Conservation (phyloP, 805 yeast genomes). For the Pichia sporocuriosa region DNA sequence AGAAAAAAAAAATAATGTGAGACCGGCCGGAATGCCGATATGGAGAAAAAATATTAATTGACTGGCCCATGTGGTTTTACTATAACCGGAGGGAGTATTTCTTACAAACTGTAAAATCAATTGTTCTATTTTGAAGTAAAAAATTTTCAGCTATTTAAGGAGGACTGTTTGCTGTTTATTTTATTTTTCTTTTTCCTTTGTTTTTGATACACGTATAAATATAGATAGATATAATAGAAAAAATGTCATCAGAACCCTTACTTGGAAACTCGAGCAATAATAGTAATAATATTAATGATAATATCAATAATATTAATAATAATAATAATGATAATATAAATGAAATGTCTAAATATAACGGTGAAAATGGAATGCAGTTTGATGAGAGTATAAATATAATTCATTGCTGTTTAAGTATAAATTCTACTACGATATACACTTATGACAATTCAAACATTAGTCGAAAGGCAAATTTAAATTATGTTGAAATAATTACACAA, state of each 20-base stretch:
- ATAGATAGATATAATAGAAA: background rate
- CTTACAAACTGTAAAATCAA: no score
- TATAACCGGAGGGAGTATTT: no score
- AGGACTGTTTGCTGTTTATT: background rate
- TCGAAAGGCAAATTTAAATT: slow-evolving; percentile 38
- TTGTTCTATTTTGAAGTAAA: no score
- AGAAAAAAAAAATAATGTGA: no score
- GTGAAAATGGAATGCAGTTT: slow-evolving; percentile 1
- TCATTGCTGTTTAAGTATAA: slow-evolving; percentile 30
- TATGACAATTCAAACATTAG: slow-evolving; percentile 43
- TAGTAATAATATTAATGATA: background rate
- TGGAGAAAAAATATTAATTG: no score
- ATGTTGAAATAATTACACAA: slow-evolving; percentile 47
- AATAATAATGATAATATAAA: background rate
- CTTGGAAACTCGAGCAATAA: background rate
- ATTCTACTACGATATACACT: slow-evolving; percentile 55
- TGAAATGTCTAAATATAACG: no score
- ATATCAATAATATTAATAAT: background rate
- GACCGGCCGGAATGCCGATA: no score
- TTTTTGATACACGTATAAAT: no score
- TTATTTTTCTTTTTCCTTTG: background rate
- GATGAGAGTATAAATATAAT: slow-evolving; percentile 16
- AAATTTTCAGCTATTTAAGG: background rate
- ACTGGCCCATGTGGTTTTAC: no score
- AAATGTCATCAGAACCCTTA: slow-evolving; percentile 6